Evolutionary conservation across 345 rosid genomes (phyloP), one percentile per base, ranked within the genome.

Genomic region (Mallotus nudiflorus): DNA sequence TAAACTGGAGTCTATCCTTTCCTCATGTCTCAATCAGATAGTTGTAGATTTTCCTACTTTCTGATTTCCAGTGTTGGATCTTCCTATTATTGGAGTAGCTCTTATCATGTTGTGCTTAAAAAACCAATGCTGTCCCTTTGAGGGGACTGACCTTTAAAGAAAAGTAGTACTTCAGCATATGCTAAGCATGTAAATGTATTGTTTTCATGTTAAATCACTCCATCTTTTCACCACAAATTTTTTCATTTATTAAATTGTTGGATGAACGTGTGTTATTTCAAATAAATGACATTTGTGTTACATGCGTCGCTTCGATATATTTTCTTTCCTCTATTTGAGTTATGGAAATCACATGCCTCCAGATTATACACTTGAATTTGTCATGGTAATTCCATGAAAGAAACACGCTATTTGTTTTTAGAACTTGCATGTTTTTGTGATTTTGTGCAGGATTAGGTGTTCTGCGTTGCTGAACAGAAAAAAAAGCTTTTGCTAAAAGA

Each of bases 391-490:
- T 67, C 12, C 24, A 8, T 9, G 31, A 4, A 31, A 67, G 37
- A 54, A 18, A 54, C 25, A 35, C 7, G 22, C 9, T 51, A 9
- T 56, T n/a, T 39, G 19, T 54, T 67, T 67, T 54, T 31, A 54
- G 62, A 67, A 54, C 37, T 53, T 25, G 51, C 20, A 5, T 25
- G 4, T 7, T 28, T 55, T 35, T 57, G 6, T 18, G 37, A 9
- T 22, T 40, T 55, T 4, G 55, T 56, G 71, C 71, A 68, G 71
- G 42, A 51, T n/a, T 37, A n/a, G 61, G 35, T 53, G 70, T 18
- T 37, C 24, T 67, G 70, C 70, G 18, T 0, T 68, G 63, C 42
- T 27, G 63, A 45, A 63, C 53, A 55, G 53, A 10, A 39, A 40
- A n/a, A 33, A 46, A 64, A 46, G 54, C 63, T 42, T 55, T 27